These are phyloP conservation scores for Plectranthus barbatus DNA, from an alignment of 257 asterid genomes.

Conservation along the genomic window DNA sequence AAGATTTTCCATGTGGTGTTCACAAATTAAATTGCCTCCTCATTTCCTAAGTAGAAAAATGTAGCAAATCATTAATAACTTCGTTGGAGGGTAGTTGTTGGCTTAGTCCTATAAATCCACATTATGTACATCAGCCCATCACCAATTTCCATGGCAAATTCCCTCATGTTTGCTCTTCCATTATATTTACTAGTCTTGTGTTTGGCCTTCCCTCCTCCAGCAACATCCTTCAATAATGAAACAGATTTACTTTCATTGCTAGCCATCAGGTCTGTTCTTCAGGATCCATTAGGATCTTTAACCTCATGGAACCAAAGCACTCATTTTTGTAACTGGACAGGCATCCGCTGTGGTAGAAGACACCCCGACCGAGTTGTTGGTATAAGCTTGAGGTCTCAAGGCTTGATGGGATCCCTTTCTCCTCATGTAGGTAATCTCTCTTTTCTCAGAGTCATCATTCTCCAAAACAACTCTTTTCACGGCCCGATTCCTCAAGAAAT, in stretches of 20 bases:
- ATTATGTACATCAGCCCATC: background rate
- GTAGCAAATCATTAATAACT: too few relatives aligned
- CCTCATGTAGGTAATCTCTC: conserved; percentile 33
- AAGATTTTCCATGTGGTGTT: too few relatives aligned
- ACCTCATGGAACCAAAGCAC: conserved; percentile 26
- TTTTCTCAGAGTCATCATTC: conserved; percentile 16
- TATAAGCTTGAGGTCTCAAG: conserved; percentile 18
- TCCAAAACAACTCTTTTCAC: conserved; percentile 19
- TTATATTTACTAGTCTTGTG: background rate
- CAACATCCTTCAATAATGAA: background rate
- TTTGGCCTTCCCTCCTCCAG: background rate
- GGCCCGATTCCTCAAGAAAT: conserved; percentile 27
- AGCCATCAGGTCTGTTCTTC: conserved; percentile 15
- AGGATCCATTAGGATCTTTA: conserved; percentile 18
- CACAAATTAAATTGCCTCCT: too few relatives aligned
- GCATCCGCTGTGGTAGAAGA: conserved; percentile 15
- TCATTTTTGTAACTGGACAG: conserved; percentile 24
- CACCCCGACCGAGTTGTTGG: conserved; percentile 16
- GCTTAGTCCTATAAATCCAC: too few relatives aligned
- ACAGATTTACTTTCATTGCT: conserved; percentile 14
- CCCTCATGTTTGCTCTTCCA: background rate
- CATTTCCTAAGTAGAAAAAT: too few relatives aligned
- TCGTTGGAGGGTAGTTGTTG: too few relatives aligned
- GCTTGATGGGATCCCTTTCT: conserved; percentile 24
- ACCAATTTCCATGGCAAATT: background rate